Evolutionary conservation across 345 rosid species (phyloP).

Genomic region (Populus deltoides): DNA sequence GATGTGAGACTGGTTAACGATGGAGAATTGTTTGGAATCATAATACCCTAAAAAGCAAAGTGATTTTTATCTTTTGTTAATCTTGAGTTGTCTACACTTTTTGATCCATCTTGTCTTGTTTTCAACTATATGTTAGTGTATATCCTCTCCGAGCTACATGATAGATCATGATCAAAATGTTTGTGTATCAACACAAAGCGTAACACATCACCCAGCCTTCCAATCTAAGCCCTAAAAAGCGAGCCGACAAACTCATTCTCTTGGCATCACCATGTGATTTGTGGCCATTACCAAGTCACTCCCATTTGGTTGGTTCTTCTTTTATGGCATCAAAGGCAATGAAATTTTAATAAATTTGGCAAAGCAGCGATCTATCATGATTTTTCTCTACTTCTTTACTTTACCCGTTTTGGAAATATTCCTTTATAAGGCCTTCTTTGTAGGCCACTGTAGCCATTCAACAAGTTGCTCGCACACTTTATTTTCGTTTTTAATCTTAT

Average conservation of each 20-base stretch:
- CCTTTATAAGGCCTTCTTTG: conserved; percentile 17
- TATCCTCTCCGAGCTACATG: conserved; percentile 34
- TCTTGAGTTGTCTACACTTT: conserved; percentile 12
- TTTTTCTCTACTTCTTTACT: neutral
- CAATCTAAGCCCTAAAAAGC: conserved; percentile 42
- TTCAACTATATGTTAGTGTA: conserved; percentile 26
- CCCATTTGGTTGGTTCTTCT: conserved; percentile 28
- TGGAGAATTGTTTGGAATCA: conserved; percentile 26
- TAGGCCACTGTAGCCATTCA: conserved; percentile 33
- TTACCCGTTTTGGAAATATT: conserved; percentile 45
- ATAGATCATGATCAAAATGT: conserved; percentile 42
- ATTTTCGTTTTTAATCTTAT: neutral
- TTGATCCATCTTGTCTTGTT: conserved; percentile 36
- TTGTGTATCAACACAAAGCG: conserved; percentile 25
- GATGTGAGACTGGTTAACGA: conserved; percentile 20
- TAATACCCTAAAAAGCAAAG: neutral
- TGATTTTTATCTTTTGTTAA: conserved; percentile 1
- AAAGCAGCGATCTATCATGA: conserved; percentile 20
- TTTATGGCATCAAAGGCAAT: neutral
- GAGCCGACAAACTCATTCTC: conserved; percentile 60
- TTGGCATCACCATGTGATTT: conserved; percentile 41
- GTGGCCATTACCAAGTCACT: conserved; percentile 28
- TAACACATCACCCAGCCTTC: conserved; percentile 28
- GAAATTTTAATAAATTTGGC: neutral
- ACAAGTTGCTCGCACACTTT: conserved; percentile 21